These are phyloP conservation scores for Malassezia obtusa DNA, from an alignment of 1,284 basidiomycete species.

Conservation along the genomic window DNA sequence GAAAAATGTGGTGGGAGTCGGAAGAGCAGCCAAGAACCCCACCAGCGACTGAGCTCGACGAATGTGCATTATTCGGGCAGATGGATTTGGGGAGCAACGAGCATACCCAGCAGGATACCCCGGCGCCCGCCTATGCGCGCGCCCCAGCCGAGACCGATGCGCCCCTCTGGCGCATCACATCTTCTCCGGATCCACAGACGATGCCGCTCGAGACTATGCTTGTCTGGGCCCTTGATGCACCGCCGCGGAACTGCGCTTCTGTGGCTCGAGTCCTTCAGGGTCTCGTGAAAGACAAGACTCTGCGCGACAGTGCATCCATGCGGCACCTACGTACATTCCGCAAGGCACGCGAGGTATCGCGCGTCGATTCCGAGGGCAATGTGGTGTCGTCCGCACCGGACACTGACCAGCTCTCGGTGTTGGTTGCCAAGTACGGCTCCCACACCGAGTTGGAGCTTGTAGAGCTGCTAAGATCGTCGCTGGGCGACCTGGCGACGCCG, in stretches of 20 bases:
- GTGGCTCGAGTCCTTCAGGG: conserved; percentile 17
- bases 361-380: background rate
- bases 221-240: conserved; percentile 78
- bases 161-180: conserved; percentile 46
- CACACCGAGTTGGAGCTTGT: conserved; percentile 14
- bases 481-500: background rate
- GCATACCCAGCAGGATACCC: background rate
- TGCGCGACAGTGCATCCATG: conserved; percentile 5
- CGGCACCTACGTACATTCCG: conserved; percentile 31
- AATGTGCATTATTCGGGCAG: conserved; percentile 4
- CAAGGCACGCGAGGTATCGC: conserved; percentile 11
- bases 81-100: background rate
- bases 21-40: conserved; percentile 5
- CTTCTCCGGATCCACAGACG: conserved; percentile 46
- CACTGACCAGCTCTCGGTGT: conserved; percentile 7
- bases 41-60: conserved; percentile 6
- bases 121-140: background rate
- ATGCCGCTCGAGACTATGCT: conserved; percentile 52
- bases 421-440: conserved; percentile 22
- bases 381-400: background rate
- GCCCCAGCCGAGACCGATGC: conserved; percentile 11
- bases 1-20: conserved; percentile 44
- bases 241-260: conserved; percentile 31
- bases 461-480: conserved; percentile 8
- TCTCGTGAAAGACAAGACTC: conserved; percentile 17